phyloP scores from a whole-genome alignment of 2,329 filamentous ascomycete genomes.

The Phyllosticta capitalensis region DNA sequence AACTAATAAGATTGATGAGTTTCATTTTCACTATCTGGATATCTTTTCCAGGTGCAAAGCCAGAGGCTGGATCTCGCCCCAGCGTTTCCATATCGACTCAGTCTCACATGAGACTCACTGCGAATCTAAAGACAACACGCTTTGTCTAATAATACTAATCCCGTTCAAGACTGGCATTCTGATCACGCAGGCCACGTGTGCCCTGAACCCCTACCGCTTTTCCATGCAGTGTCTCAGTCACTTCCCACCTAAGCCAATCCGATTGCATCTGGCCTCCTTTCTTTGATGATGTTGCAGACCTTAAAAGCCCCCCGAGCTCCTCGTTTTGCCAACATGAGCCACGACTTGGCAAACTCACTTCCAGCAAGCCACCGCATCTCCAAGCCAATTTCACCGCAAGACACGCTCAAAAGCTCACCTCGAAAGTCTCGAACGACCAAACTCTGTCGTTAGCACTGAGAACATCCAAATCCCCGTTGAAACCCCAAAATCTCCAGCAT shows the following conservation, averaged over 20 bases:
- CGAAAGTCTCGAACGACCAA: not conserved
- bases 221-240: not conserved
- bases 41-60: not conserved
- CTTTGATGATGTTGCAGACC: not conserved
- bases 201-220: not conserved
- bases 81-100: not conserved
- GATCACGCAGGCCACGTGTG: not conserved
- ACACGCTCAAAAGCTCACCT: not conserved
- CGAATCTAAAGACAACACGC: not conserved
- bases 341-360: not conserved
- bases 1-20: not conserved
- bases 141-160: not conserved
- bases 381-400: not conserved
- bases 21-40: not conserved
- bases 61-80: not conserved
- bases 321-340: not conserved
- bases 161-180: not conserved
- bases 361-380: no score
- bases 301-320: not conserved
- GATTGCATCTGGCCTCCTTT: not conserved
- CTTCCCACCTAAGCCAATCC: not conserved
- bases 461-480: no score
- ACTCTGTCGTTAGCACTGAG: no score
- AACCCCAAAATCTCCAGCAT: no score
- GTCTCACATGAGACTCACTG: no score